Base-by-base conservation (phyloP, 495 filamentous ascomycete genomes). In the Trichoderma virens region DNA sequence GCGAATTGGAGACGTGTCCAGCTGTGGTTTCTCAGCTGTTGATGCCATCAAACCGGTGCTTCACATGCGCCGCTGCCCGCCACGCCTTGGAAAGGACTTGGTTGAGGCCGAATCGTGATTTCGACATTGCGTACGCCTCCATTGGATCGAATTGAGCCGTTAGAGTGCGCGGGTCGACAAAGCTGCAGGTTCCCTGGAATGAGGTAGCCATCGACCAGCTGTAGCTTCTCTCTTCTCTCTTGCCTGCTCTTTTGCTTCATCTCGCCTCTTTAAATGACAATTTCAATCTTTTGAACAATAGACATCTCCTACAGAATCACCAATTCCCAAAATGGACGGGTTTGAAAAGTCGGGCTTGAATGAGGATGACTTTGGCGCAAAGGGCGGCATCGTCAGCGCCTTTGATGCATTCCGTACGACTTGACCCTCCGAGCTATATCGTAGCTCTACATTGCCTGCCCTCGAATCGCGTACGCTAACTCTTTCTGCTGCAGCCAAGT, bases 401-500 rank as follows among this genome's bases (percentile, higher is more conserved):
- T 98, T 98, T 75, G 94, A 98, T 84, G 93, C 93, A 68, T 98
- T 98, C 76, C 94, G 93, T 97, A 83, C 61, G 61, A 18, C 25
- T 9, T 72, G 90, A 85, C 25, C 60, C 67, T 51, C 62, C 62
- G 35, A 18, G 32, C 32, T 35, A 35, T 35, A 70, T 61, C 38
- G 9, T 16, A 61, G 47, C 56, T 25, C 32, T 34, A 62, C 61
- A 59, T 27, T n/a, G n/a, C 1, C 20, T 59, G 23, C 8, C 3
- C 20, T 14, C 13, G 18, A 35, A 3, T 14, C n/a, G n/a, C n/a
- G n/a, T n/a, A n/a, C 14, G 20, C 59, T 30, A 31, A 60, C 59
- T 28, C 25, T 32, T 35, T 39, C 60, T 30, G 39, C 64, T 23
- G 31, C 69, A 97, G 93, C 94, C 56, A 99, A 99, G 85, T 90